Base-by-base conservation (phyloP, 768 basidiomycete genomes). In the Xerocomellus chrysenteron region DNA sequence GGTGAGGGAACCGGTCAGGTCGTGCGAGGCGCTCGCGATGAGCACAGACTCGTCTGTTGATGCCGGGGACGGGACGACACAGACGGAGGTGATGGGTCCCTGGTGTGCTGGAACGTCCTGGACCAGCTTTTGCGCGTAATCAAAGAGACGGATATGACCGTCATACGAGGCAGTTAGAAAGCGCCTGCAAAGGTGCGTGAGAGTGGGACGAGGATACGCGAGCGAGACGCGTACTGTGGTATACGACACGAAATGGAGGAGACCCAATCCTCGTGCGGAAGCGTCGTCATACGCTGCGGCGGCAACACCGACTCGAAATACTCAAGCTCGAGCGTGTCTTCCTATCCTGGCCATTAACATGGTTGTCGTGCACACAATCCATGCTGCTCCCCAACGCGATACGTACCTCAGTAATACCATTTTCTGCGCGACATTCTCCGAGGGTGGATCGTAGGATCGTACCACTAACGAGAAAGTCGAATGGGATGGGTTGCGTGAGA, bases 261-360 rank as follows among this genome's bases (percentile, higher is more conserved):
- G 14, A 97, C 90, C 96, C 96, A 98, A 60, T 98, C 94, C 51
- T 98, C 88, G 59, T 94, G 90, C 2, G 90, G 87, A 50, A 93
- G 76, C 47, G 87, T 80, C 0, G 87, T 82, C 72, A 93, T 82
- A 58, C 86, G 84, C 68, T 92, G 83, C 0, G 94, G 94, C 0
- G 94, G 93, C 70, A 96, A 78, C 2, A 95, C 80, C 16, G 88
- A 91, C 72, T 93, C 87, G 55, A 97, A 86, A 74, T 96, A 96
- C 72, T 96, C 94, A 44, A 97, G 84, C 66, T 95, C 87, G 21
- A 97, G 81, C 3, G 90, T 93, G 72, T 93, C 90, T 80, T 95
- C 92, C 87, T 92, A 50, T 51, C 52, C 56, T 48, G 45, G 32
- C 26, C 28, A 58, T 65, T 33, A 65, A 61, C 47, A 41, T 44